A percentile compares a stretch with the other conserved stretches of the same genome.
phyloP scores from a whole-genome alignment of 805 yeast species.

The Brettanomyces naardenensis region DNA sequence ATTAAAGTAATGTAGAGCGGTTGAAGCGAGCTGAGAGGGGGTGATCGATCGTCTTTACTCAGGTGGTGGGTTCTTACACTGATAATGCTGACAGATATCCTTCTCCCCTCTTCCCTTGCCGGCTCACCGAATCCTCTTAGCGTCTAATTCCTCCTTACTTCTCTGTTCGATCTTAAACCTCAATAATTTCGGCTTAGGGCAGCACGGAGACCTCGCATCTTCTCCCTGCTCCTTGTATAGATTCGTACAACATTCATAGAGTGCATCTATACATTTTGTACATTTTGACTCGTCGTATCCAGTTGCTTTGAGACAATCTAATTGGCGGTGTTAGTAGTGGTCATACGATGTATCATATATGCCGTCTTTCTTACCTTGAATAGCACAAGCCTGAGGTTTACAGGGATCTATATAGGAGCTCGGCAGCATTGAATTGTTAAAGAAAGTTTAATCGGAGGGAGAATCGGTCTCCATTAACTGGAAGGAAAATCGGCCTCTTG shows the following conservation, averaged over 20 bases:
- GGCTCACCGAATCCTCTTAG: slow-evolving; percentile 32
- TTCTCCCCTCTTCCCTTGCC: no score
- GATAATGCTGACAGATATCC: no score
- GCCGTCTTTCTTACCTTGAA: slow-evolving; percentile 54
- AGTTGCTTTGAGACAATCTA: slow-evolving; percentile 55
- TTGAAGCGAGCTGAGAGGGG: no score
- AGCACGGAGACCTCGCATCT: slow-evolving; percentile 60
- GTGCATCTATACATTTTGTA: slow-evolving; percentile 53
- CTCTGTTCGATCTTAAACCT: slow-evolving; percentile 61
- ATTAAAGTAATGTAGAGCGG: no score
- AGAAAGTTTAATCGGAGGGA: no score
- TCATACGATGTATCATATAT: no score
- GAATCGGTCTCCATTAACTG: no score
- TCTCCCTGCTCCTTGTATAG: slow-evolving; percentile 57
- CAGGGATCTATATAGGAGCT: slow-evolving; percentile 59
- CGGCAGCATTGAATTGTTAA: no score
- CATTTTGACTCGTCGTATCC: slow-evolving; percentile 72
- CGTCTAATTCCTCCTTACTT: slow-evolving; percentile 48
- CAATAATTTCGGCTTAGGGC: slow-evolving; percentile 64
- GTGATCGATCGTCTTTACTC: no score
- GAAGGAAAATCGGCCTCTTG: no score
- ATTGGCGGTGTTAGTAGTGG: slow-evolving; percentile 1
- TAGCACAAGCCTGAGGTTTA: slow-evolving; percentile 74
- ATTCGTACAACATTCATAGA: slow-evolving; percentile 67
- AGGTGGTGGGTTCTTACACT: no score